Evolutionary conservation across 805 yeast species (phyloP).

Genomic region (Lipomyces lipofer): DNA sequence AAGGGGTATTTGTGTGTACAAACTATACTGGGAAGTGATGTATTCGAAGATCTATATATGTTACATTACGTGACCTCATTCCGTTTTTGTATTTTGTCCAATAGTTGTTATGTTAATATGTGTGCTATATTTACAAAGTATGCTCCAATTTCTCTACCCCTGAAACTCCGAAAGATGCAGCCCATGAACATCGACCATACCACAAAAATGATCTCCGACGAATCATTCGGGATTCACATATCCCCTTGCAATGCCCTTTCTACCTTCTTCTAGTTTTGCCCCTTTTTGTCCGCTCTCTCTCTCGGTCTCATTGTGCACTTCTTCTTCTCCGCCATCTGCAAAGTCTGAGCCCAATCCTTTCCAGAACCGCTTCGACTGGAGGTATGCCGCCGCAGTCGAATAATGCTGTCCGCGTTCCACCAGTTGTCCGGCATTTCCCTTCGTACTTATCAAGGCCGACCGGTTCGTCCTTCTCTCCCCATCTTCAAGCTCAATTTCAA

Average conservation of each 20-base stretch:
- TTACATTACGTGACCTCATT: not conserved
- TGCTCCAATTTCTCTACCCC: not conserved
- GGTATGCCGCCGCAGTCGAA: constrained; percentile 79
- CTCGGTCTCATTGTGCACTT: constrained; percentile 43
- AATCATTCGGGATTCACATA: constrained; percentile 47
- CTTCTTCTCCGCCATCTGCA: constrained; percentile 34
- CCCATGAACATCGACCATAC: not conserved
- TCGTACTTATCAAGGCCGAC: constrained; percentile 26
- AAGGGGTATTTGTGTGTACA: not conserved
- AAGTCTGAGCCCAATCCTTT: constrained; percentile 89
- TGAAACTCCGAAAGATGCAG: constrained; percentile 1
- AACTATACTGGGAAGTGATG: not conserved
- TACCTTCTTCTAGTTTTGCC: constrained; percentile 79
- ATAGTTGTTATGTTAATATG: too few species aligned
- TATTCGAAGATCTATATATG: not conserved
- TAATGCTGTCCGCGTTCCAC: constrained; percentile 64
- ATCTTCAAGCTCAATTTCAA: constrained; percentile 55
- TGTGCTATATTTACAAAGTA: not conserved
- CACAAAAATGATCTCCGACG: too few species aligned
- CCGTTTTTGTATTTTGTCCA: not conserved
- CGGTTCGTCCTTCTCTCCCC: constrained; percentile 24
- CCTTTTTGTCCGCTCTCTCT: constrained; percentile 45
- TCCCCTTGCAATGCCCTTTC: constrained; percentile 86
- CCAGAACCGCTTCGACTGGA: constrained; percentile 74
- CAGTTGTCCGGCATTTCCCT: constrained; percentile 53